These are phyloP conservation scores for Leishmania tarentolae DNA, from an alignment of 208 protist species.

Conservation along the genomic window DNA sequence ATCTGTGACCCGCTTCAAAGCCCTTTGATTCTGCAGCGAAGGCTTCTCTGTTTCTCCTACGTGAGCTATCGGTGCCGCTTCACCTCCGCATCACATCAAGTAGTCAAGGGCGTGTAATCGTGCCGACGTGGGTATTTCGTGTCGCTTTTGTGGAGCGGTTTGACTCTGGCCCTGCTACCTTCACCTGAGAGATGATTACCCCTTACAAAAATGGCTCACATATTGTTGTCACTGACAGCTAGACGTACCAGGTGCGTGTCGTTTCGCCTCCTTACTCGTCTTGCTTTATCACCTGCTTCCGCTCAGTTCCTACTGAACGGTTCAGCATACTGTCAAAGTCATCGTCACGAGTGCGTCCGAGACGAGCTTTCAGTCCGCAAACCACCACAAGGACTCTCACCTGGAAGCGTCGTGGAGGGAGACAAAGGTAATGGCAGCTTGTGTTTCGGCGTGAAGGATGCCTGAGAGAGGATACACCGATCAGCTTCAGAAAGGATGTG, in stretches of 20 bases:
- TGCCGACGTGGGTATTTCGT: background rate
- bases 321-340: background rate
- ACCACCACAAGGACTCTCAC: background rate
- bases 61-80: background rate
- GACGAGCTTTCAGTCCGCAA: background rate
- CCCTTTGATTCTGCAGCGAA: background rate
- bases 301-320: background rate
- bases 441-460: background rate
- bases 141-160: background rate
- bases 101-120: background rate
- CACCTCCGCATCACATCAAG: background rate
- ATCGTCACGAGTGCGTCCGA: background rate
- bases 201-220: background rate
- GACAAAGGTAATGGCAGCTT: background rate
- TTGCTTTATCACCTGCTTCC: background rate
- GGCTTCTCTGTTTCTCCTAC: background rate
- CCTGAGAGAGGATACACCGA: background rate
- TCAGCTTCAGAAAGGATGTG: background rate
- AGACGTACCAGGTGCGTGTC: background rate
- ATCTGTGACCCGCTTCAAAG: background rate
- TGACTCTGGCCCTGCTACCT: background rate
- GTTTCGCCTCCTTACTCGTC: background rate
- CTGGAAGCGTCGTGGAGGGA: background rate
- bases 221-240: background rate
- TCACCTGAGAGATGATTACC: background rate